A percentile compares a stretch with the other conserved stretches of the same genome.
These are phyloP conservation scores for Fusarium chuoi DNA, from an alignment of 2,329 filamentous ascomycete species.

Conservation along the genomic window DNA sequence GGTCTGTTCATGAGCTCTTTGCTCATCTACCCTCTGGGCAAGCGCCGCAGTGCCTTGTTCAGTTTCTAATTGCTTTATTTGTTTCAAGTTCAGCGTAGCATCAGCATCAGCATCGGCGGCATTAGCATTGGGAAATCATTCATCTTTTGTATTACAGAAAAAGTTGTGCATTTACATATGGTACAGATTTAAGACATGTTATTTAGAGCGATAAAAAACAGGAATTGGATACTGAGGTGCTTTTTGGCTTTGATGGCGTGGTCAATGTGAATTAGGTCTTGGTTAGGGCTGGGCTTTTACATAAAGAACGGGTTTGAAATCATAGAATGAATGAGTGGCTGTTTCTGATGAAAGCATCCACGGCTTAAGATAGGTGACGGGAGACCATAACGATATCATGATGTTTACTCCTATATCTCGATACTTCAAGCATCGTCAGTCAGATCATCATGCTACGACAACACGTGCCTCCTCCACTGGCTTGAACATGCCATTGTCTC, in stretches of 20 bases:
- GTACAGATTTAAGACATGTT: background rate
- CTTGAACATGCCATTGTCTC: conserved; percentile 5
- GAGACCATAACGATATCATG: background rate
- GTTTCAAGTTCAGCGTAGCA: conserved; percentile 9
- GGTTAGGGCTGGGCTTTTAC: background rate
- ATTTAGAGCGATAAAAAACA: conserved; percentile 4
- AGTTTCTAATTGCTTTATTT: conserved; percentile 51
- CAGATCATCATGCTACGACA: conserved; percentile 4
- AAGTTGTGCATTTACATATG: conserved; percentile 7
- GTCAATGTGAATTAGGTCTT: conserved; percentile 3
- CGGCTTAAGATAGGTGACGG: background rate
- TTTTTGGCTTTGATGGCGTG: conserved; percentile 1
- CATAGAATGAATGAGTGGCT: conserved; percentile 10
- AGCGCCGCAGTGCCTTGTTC: conserved; percentile 61
- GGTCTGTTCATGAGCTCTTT: conserved; percentile 62
- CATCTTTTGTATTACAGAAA: background rate
- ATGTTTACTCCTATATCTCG: background rate
- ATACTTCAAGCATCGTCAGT: background rate
- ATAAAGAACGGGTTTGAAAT: background rate
- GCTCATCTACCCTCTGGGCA: conserved; percentile 61
- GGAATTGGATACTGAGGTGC: background rate
- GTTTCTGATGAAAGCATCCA: background rate
- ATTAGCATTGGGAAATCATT: background rate
- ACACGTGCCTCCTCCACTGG: conserved; percentile 13
- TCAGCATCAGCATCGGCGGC: conserved; percentile 12